Conservation (phyloP, 164 flowering plant species). For the Brasenia schreberi region DNA sequence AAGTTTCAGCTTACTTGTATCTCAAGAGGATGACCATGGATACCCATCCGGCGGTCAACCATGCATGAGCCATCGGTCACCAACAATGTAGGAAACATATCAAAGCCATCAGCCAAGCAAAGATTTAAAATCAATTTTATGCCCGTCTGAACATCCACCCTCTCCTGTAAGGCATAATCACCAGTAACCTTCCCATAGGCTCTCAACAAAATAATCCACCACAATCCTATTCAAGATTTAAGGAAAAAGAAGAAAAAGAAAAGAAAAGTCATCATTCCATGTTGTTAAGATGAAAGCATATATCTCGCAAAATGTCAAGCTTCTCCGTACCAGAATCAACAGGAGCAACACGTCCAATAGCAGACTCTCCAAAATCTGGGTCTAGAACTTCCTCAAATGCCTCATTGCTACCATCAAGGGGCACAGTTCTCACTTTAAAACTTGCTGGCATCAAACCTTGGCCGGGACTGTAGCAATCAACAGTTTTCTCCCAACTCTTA, state of each 20-base stretch:
- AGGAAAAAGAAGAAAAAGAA: background rate
- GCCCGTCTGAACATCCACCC: constrained; percentile 92
- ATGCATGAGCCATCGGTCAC: constrained; percentile 97
- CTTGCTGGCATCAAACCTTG: constrained; percentile 98
- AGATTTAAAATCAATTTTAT: constrained; percentile 61
- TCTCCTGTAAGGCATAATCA: constrained; percentile 74
- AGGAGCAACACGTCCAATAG: constrained; percentile 94
- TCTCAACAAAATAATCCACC: constrained; percentile 95
- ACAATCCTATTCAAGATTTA: constrained; percentile 41
- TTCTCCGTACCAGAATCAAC: constrained; percentile 75
- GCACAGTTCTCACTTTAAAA: constrained; percentile 71
- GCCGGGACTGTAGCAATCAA: constrained; percentile 91
- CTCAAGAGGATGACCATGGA: constrained; percentile 95
- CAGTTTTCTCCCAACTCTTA: constrained; percentile 97
- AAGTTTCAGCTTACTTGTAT: constrained; percentile 46
- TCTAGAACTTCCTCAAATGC: constrained; percentile 68
- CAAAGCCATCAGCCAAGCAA: constrained; percentile 89
- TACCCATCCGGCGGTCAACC: constrained; percentile 95
- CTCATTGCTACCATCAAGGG: constrained; percentile 52
- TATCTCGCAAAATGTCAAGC: background rate
- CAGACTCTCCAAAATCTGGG: constrained; percentile 97
- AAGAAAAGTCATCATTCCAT: background rate
- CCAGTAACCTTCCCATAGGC: constrained; percentile 90
- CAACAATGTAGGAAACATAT: constrained; percentile 83
- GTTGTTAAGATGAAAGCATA: background rate